Percentiles rank a stretch among this genome's conserved stretches.
Conservation (phyloP, 1,139 yeast genomes). For the Magnusiomyces paraingens region DNA sequence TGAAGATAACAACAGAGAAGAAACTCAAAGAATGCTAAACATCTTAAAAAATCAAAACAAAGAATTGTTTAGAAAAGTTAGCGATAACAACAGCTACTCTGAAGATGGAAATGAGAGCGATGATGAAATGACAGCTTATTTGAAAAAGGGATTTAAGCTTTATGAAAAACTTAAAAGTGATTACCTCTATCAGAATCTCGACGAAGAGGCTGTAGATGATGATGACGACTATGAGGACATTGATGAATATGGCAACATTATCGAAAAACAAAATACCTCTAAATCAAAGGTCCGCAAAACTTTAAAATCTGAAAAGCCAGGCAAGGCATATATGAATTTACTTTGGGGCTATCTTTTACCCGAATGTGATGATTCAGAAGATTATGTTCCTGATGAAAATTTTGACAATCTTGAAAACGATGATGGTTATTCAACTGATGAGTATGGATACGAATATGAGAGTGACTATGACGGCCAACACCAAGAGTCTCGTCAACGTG, state of each 20-base stretch:
- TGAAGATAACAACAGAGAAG: too few relatives aligned
- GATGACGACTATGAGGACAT: not conserved
- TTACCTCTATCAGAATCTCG: not conserved
- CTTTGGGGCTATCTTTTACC: constrained; percentile 24
- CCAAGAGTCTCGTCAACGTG: constrained; percentile 14
- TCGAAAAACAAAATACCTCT: not conserved
- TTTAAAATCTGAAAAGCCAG: constrained; percentile 1
- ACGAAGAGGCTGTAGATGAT: not conserved
- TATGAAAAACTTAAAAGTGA: not conserved
- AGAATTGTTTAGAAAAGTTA: too few relatives aligned
- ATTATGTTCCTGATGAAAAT: constrained; percentile 20
- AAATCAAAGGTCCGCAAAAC: constrained; percentile 6
- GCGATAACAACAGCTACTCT: not conserved
- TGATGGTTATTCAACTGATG: constrained; percentile 18
- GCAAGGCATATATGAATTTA: constrained; percentile 16
- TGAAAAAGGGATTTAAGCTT: not conserved
- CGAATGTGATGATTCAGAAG: constrained; percentile 24
- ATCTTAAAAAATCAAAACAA: too few relatives aligned
- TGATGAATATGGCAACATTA: not conserved
- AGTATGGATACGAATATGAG: constrained; percentile 20
- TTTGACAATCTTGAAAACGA: constrained; percentile 11
- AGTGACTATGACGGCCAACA: constrained; percentile 17
- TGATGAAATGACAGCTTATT: not conserved
- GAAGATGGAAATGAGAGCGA: constrained; percentile 8
- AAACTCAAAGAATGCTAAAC: too few relatives aligned